A percentile compares a stretch with the other conserved stretches of the same genome.
These are phyloP conservation scores for Martiniozyma asiatica DNA, from an alignment of 1,139 yeast genomes.

Conservation along the genomic window DNA sequence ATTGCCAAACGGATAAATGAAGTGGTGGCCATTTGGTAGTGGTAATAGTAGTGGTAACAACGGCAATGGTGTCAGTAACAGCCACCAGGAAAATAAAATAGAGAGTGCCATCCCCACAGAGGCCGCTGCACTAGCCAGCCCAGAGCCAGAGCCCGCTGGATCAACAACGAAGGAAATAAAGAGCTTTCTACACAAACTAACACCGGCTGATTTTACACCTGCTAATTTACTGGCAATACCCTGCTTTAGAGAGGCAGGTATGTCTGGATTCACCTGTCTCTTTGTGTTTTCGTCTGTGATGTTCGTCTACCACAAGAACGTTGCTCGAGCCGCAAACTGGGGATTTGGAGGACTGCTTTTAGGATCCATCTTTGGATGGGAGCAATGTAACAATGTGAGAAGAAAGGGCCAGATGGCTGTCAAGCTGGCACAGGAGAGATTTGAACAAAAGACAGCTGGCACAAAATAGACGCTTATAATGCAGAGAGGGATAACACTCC, in stretches of 20 bases:
- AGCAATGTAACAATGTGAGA: conserved; percentile 71
- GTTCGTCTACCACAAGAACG: conserved; percentile 53
- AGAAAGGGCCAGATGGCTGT: conserved; percentile 51
- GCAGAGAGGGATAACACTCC: too few species aligned
- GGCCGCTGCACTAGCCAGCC: too few species aligned
- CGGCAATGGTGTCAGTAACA: too few species aligned
- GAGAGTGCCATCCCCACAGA: too few species aligned
- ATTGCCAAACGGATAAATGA: too few species aligned
- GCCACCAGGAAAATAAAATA: too few species aligned
- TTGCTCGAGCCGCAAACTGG: conserved; percentile 65
- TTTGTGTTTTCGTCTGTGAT: conserved; percentile 69
- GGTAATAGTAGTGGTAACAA: too few species aligned
- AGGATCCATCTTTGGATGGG: conserved; percentile 85
- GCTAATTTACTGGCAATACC: conserved; percentile 56
- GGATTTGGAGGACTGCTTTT: conserved; percentile 67
- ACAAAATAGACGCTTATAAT: too few species aligned
- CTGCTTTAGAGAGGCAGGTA: conserved; percentile 80
- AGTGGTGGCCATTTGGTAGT: too few species aligned
- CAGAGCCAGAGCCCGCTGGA: too few species aligned
- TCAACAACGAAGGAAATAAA: too few species aligned
- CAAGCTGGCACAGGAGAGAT: conserved; percentile 43
- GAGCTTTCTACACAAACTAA: too few species aligned
- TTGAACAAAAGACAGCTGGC: conserved; percentile 17
- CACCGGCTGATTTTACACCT: conserved; percentile 53
- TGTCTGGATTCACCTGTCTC: conserved; percentile 79